These are phyloP conservation scores for Fusarium annulatum DNA, from an alignment of 2,329 filamentous ascomycete species.

Conservation along the genomic window DNA sequence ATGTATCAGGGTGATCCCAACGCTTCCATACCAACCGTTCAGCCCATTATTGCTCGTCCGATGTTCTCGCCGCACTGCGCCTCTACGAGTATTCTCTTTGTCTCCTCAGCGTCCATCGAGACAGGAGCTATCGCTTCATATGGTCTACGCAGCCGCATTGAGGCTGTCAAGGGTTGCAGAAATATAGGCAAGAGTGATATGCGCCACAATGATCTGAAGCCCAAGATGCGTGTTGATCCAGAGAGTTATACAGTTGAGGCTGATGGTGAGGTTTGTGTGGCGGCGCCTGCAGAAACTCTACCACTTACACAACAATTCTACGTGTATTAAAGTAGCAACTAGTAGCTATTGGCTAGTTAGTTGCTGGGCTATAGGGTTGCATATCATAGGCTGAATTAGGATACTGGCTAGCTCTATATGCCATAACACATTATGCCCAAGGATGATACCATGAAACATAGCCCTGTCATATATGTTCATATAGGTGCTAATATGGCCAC, in stretches of 20 bases:
- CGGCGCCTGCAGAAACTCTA: slow-evolving; percentile 76
- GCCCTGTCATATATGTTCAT: not conserved
- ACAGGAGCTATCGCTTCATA: slow-evolving; percentile 77
- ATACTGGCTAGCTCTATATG: not conserved
- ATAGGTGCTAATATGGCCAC: not conserved
- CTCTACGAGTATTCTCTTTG: slow-evolving; percentile 81
- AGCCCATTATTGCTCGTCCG: slow-evolving; percentile 83
- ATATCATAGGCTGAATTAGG: not conserved
- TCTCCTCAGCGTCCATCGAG: slow-evolving; percentile 77
- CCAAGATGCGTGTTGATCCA: slow-evolving; percentile 90
- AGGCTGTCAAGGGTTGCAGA: slow-evolving; percentile 81
- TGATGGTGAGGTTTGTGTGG: slow-evolving; percentile 78
- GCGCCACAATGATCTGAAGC: slow-evolving; percentile 87
- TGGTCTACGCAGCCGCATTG: slow-evolving; percentile 80
- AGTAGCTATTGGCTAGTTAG: not conserved
- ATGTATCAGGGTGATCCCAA: slow-evolving; percentile 76
- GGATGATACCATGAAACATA: not conserved
- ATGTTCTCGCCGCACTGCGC: slow-evolving; percentile 87
- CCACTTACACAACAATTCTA: slow-evolving; percentile 83
- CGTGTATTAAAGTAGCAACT: slow-evolving; percentile 67
- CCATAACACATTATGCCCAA: slow-evolving; percentile 4
- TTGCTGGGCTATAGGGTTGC: not conserved
- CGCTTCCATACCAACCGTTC: slow-evolving; percentile 86
- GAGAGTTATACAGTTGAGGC: slow-evolving; percentile 91
- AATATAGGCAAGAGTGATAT: slow-evolving; percentile 85